Conservation (phyloP, 352 stramenopile species). For the Plasmopara halstedii region DNA sequence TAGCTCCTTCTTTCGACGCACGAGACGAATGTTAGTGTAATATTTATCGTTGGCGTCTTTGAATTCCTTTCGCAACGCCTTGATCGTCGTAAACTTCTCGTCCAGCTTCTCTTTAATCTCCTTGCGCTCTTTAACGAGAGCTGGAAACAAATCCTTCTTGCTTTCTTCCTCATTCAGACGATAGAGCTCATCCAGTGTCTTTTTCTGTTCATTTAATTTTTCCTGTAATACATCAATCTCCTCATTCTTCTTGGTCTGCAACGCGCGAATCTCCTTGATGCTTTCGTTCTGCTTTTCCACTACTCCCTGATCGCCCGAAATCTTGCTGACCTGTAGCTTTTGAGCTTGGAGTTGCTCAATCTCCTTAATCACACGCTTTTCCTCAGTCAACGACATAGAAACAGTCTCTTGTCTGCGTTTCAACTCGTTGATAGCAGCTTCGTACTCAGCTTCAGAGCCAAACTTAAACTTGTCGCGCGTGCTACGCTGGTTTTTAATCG, state of each 20-base stretch:
- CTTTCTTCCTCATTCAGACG: constrained; percentile 87
- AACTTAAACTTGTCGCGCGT: constrained; percentile 79
- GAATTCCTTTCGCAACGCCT: constrained; percentile 84
- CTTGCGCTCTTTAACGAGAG: constrained; percentile 80
- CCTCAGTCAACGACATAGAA: constrained; percentile 93
- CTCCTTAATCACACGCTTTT: constrained; percentile 97
- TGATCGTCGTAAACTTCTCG: constrained; percentile 81
- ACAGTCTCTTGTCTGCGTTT: constrained; percentile 90
- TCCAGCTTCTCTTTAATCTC: constrained; percentile 90
- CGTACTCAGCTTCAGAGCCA: constrained; percentile 83
- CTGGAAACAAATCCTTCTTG: constrained; percentile 77
- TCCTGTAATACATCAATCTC: constrained; percentile 92
- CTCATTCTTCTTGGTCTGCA: constrained; percentile 88
- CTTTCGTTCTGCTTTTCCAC: constrained; percentile 76
- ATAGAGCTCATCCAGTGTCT: constrained; percentile 84
- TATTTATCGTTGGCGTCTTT: constrained; percentile 92
- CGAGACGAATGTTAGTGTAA: constrained; percentile 86
- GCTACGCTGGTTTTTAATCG: constrained; percentile 60
- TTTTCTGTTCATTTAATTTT: constrained; percentile 86
- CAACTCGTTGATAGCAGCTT: constrained; percentile 86
- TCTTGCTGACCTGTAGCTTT: constrained; percentile 83
- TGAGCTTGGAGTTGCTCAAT: constrained; percentile 88
- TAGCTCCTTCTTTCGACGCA: constrained; percentile 81
- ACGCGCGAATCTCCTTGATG: constrained; percentile 66
- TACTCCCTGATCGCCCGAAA: constrained; percentile 73